Base-by-base conservation (phyloP, 78 protist species). In the Dictyostelium capitatum region DNA sequence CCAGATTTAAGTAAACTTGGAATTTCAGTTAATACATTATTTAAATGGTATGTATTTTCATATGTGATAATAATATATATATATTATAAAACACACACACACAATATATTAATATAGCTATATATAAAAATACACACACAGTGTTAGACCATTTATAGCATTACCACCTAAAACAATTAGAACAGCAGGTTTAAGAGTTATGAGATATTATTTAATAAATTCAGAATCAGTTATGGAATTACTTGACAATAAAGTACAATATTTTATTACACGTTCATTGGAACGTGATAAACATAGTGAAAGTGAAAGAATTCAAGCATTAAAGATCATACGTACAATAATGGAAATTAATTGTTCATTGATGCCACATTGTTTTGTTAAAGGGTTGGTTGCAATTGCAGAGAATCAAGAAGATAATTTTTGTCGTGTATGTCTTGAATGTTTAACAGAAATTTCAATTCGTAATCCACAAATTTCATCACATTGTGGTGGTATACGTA, bases 141-240 rank as follows among this genome's bases (percentile, higher is more conserved):
- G 92, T 75, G 82, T 85, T 2, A 85, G 92, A 62, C 67, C 65
- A 85, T 85, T 85, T 59, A 54, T 85, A 62, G 72, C 92, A 41
- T 46, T 80, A 43, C 92, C 92, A 59, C 92, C 92, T 54, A 85
- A 85, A 37, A 85, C 92, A 75, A 85, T 85, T 70, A 72, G 92
- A 85, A 85, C 92, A 56, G 79, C 92, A 47, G 83, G 82, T 23
- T 48, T 85, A 6, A 72, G 92, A 59, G 92, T 75, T 0, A 74
- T 85, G 11, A 85, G 83, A 75, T 85, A 74, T 46, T 85, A 85
- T 75, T 47, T 80, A 59, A 74, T 41, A 8, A 75, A 73, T 51
- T 30, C 83, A 32, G 19, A 37, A 17, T 74, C 54, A 9, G 64
- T 85, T 17, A 20, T 57, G 30, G 92, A 85, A 28, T 41, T 85